Base-by-base conservation (phyloP, 2,329 filamentous ascomycete species). In the Cadophora malorum region DNA sequence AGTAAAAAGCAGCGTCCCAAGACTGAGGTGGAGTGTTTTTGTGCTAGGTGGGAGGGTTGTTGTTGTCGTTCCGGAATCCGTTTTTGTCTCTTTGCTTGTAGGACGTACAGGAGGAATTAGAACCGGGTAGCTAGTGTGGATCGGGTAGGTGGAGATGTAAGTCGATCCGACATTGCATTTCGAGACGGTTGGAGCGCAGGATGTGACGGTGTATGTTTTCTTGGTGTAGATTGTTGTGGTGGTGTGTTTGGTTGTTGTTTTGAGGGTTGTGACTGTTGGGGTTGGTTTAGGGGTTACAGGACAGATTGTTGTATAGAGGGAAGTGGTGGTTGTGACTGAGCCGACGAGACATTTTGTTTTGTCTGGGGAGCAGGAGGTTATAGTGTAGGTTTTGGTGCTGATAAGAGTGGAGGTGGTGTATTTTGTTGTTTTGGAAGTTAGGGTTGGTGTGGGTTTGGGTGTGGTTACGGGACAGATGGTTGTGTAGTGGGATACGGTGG, bases 381-480 rank as follows among this genome's bases (percentile, higher is more conserved):
- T 58, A 3, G 55, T 58, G 33, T 58, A 58, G 55, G 33, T 58
- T 38, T 58, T 58, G 2, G 55, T 58, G 31, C 31, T 58, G 55
- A n/a, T n/a, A 8, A 23, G 31, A 19, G 55, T 58, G 31, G 19
- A 58, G 33, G 55, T 58, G 9, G 55, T 41, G 33, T 38, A 58
- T 58, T 38, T 41, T 23, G 53, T 35, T 35, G 53, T 4, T 33
- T 14, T 31, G 25, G 35, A 41, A 14, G 25, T 56, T 9, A 14
- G 12, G 8, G 55, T 58, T 38, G 55, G n/a, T 21, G 31, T n/a
- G n/a, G 31, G 31, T 14, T 31, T 23, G 1, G 31, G 31, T 23
- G 55, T 23, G 4, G n/a, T 35, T 41, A 58, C n/a, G 8, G 55
- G 55, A 58, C 19, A 38, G 3, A 58, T 10, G 21, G 55, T 58